Conservation (phyloP, 75 land plant species). For the Sequoiadendron giganteum region DNA sequence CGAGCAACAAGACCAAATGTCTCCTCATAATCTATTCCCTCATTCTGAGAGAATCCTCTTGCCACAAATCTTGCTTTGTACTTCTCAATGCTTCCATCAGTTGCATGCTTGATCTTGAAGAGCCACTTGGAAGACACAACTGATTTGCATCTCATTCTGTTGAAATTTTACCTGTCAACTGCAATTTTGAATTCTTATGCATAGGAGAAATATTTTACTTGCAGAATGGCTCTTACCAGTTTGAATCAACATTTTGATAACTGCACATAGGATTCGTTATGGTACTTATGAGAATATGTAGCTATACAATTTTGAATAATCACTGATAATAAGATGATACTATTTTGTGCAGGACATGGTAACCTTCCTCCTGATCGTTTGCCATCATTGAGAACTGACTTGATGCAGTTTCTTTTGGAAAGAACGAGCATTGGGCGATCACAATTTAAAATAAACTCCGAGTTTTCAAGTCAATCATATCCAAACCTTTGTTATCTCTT, state of each 20-base stretch:
- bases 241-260: neutral
- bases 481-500: slow-evolving; percentile 72
- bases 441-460: slow-evolving; percentile 23
- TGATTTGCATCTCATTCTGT: neutral
- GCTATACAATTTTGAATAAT: neutral
- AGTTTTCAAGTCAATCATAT: slow-evolving; percentile 28
- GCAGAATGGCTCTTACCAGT: neutral
- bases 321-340: neutral
- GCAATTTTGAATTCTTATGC: neutral
- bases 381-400: slow-evolving; percentile 64
- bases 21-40: too few relatives aligned
- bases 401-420: slow-evolving; percentile 78
- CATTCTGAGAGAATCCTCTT: too few relatives aligned
- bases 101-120: too few relatives aligned
- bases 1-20: too few relatives aligned
- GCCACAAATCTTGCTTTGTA: too few relatives aligned
- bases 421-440: slow-evolving; percentile 27
- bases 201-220: neutral
- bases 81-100: too few relatives aligned
- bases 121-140: too few relatives aligned
- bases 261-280: neutral
- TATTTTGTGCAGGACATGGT: slow-evolving; percentile 77
- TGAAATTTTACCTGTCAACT: neutral
- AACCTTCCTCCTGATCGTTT: slow-evolving; percentile 58
- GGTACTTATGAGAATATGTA: neutral